Evolutionary conservation across 129 eudicot genomes (phyloP), one percentile per base, ranked within the genome.

Genomic region (Ambrosia trifida): DNA sequence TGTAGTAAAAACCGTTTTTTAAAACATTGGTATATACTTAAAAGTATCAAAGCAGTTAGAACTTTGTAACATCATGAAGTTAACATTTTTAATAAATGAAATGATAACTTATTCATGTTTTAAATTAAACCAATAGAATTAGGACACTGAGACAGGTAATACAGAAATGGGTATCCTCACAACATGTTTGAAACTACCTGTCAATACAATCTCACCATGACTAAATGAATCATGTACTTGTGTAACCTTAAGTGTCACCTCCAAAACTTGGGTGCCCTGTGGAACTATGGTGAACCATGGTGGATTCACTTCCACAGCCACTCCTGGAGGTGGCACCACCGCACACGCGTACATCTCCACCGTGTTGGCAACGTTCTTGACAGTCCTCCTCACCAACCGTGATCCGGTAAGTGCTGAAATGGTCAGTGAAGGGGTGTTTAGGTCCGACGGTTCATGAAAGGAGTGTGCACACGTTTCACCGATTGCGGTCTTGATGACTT

Each of bases 381-480:
- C 86, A 0, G 68, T 83, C 76, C 99, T 79, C 7, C 40, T 78
- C 19, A 86, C 87, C 19, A 57, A 11, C 16, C 76, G 69, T 20
- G 83, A 81, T 5, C 97, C 94, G 17, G 58, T 46, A 8, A 95
- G 91, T n/a, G 84, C 66, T 43, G 97, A 76, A 62, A 95, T 70
- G 72, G 99, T 90, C 68, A 95, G 58, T 0, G 97, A 90, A 45
- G 99, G 97, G 30, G 76, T 68, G 89, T 95, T 95, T 38, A 95
- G 83, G 49, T 95, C 96, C 0, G 97, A 83, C 11, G 96, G 99
- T 76, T 66, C 77, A 19, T 46, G 70, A 14, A 87, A 87, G 1
- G 88, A 47, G 56, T 79, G 85, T 20, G 46, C 69, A 71, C 97
- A 95, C 3, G 86, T 49, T 72, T 85, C 96, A 57, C 97, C 99